Conservation (phyloP, 2,329 filamentous ascomycete genomes). For the Neophaeococcomyces aloes region DNA sequence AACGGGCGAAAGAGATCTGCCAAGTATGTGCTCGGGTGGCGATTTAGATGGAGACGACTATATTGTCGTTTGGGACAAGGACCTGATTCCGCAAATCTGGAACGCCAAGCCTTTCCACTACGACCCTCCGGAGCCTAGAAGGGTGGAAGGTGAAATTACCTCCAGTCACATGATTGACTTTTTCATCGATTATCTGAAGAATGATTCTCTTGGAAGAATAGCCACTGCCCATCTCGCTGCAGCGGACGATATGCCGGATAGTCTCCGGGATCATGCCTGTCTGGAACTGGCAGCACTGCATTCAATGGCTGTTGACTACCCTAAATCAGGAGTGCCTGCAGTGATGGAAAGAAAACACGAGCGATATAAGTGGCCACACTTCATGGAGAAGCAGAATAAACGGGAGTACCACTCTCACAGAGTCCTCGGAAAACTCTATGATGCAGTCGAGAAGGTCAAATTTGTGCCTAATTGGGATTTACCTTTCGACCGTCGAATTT, state of each 20-base stretch:
- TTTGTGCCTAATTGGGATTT: slow-evolving; percentile 64
- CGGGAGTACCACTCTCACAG: slow-evolving; percentile 55
- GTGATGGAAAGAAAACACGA: slow-evolving; percentile 51
- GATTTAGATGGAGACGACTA: slow-evolving; percentile 96
- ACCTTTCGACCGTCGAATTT: slow-evolving; percentile 65
- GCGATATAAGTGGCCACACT: slow-evolving; percentile 67
- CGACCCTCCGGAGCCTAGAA: slow-evolving; percentile 45
- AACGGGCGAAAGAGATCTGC: slow-evolving; percentile 69
- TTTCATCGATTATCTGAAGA: slow-evolving; percentile 88
- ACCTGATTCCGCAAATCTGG: slow-evolving; percentile 59
- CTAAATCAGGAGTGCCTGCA: slow-evolving; percentile 76
- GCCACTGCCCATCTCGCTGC: slow-evolving; percentile 71
- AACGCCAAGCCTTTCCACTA: slow-evolving; percentile 73
- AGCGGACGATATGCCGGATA: slow-evolving; percentile 53
- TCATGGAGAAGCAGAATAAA: slow-evolving; percentile 61
- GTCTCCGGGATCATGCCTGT: slow-evolving; percentile 61
- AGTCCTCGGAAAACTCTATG: slow-evolving; percentile 72
- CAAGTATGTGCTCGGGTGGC: slow-evolving; percentile 91
- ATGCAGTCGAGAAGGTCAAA: slow-evolving; percentile 57
- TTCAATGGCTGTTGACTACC: slow-evolving; percentile 86
- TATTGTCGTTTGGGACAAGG: slow-evolving; percentile 79
- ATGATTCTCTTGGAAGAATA: slow-evolving; percentile 69
- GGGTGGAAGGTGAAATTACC: slow-evolving; percentile 53
- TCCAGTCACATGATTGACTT: slow-evolving; percentile 68
- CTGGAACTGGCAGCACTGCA: slow-evolving; percentile 67